Base-by-base conservation (phyloP, 257 asterid species). In the Gynochthodes officinalis region DNA sequence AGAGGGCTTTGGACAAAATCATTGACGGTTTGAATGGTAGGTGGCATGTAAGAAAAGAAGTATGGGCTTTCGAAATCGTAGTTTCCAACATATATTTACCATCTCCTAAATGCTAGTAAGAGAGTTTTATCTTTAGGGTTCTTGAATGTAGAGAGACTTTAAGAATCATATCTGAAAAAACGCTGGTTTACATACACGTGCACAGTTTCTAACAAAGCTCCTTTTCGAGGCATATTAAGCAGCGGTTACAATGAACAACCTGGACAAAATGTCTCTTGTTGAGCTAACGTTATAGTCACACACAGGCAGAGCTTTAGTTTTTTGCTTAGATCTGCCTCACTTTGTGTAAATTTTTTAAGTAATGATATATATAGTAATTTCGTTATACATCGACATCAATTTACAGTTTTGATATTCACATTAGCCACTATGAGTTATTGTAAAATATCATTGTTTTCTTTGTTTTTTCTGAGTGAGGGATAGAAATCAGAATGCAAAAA, bases 211-310 rank as follows among this genome's bases (percentile, higher is more conserved):
- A 70, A 28, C 67, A 21, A 42, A 61, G 78, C 73, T 74, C 80
- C 27, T 79, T 79, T 77, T 53, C 86, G 82, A 83, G 86, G 81
- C 84, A 66, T 63, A 63, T 63, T 19, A 65, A 61, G 67, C 80
- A 76, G 73, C 71, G 75, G 76, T 78, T 78, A 73, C 73, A 60
- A 57, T 19, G 49, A 42, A 64, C 18, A 42, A 53, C 76, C 52
- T 54, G 44, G 42, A 75, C 54, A 67, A 30, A 7, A 35, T 75
- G 69, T 75, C 74, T 46, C 73, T 69, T 58, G 63, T 64, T 37
- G 7, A 19, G 68, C 49, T 35, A 55, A 55, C 68, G 42, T 66
- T 75, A 67, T 72, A 60, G 25, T 40, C 52, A 37, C 39, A 37
- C 18, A 5, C 16, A 49, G 59, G 5, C 61, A 12, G 32, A 35